Base-by-base conservation (phyloP, 495 filamentous ascomycete species). In the Pseudoneurospora amorphoporcata region DNA sequence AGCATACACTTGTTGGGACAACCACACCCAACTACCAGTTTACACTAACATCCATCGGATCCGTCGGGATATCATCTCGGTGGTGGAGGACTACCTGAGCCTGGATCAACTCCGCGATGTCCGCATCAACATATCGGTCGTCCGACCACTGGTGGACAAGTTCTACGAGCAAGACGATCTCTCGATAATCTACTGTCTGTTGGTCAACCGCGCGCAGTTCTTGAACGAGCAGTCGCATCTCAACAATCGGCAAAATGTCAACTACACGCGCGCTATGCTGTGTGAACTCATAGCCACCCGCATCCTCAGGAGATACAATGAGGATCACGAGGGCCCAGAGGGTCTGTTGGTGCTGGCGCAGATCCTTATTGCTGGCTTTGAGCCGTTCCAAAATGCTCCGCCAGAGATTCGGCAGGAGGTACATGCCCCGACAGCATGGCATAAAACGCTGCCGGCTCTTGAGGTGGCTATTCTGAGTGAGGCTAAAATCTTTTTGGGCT, bases 391-490 rank as follows among this genome's bases (percentile, higher is more conserved):
- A 74, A 89, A 89, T 70, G 90, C 89, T 3, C 91, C 91, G 3
- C 75, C 80, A 12, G 86, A 90, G 69, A 81, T 91, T 41, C 77
- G 85, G 61, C 77, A 79, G 37, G 81, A 89, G 71, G 86, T 85
- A 37, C 80, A 78, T 45, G 81, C 84, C 29, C 81, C 82, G 9
- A 79, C 80, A 17, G 77, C 81, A 5, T 88, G 86, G 84, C 80
- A 91, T 75, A 82, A 87, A 68, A 92, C 87, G 61, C 80, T 91
- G 35, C 90, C 89, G 1, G 88, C 89, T 10, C 82, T 93, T 8
- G 91, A 93, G 77, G 86, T 93, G 37, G 90, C 90, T 17, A 91
- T 92, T 71, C 83, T 92, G 35, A 89, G 87, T 3, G 89, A 91
- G 78, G 89, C 88, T 72, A 90, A 90, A 74, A 76, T 84, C 45